These are phyloP conservation scores for Suillus cothurnatus DNA, from an alignment of 768 basidiomycete genomes.

Conservation along the genomic window DNA sequence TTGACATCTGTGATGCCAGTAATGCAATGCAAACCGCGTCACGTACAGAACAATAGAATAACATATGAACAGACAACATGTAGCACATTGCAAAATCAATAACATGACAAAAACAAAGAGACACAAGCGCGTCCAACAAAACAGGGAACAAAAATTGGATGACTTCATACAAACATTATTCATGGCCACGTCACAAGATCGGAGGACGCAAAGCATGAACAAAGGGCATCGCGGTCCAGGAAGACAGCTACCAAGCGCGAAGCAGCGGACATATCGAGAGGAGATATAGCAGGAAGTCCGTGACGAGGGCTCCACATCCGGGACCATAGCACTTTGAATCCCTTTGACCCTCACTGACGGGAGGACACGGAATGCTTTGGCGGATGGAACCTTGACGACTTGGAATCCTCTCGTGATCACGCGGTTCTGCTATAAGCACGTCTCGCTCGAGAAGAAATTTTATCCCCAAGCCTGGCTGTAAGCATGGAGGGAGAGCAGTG, in stretches of 20 bases:
- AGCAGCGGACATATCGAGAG: constrained; percentile 24
- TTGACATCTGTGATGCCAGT: constrained; percentile 80
- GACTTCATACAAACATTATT: constrained; percentile 5
- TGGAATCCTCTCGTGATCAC: constrained; percentile 9
- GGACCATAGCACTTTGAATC: constrained; percentile 5
- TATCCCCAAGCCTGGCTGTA: constrained; percentile 8
- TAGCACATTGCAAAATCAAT: constrained; percentile 38
- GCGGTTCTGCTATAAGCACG: constrained; percentile 9
- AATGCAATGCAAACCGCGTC: constrained; percentile 34
- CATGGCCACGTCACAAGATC: constrained; percentile 8
- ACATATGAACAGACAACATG: constrained; percentile 24
- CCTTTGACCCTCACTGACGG: constrained; percentile 2
- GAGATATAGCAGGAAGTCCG: constrained; percentile 25
- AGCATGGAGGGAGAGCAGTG: constrained; percentile 6
- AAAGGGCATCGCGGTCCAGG: constrained; percentile 26
- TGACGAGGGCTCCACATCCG: constrained; percentile 4
- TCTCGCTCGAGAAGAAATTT: constrained; percentile 5
- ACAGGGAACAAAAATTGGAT: constrained; percentile 14
- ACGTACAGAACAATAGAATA: constrained; percentile 22
- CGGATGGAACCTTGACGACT: constrained; percentile 11
- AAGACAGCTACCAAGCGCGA: constrained; percentile 24
- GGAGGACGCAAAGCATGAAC: constrained; percentile 11
- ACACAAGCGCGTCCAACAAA: constrained; percentile 37
- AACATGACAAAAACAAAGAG: constrained; percentile 22
- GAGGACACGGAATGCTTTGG: constrained; percentile 9